A percentile compares a stretch with the other conserved stretches of the same genome.
phyloP scores from a whole-genome alignment of 2,329 filamentous ascomycete genomes.

The Pezicula rhizophila region DNA sequence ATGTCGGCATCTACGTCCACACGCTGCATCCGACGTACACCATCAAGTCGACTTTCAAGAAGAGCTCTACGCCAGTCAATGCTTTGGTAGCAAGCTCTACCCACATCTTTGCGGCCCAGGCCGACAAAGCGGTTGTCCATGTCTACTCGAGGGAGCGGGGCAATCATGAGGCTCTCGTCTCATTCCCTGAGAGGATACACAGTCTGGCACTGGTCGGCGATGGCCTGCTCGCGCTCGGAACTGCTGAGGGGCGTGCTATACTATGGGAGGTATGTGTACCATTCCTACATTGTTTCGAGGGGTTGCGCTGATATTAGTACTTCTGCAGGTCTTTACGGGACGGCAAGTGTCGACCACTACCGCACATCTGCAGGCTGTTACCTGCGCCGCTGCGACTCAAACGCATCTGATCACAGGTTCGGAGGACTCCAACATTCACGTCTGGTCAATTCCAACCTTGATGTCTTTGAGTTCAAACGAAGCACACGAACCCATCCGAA shows the following conservation, averaged over 20 bases:
- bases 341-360: constrained; percentile 69
- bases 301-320: constrained; percentile 10
- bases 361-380: constrained; percentile 75
- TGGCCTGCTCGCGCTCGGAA: constrained; percentile 69
- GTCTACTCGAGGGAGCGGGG: constrained; percentile 81
- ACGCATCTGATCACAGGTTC: constrained; percentile 73
- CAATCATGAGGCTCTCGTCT: constrained; percentile 81
- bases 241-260: constrained; percentile 77
- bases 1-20: constrained; percentile 83
- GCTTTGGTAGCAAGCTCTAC: constrained; percentile 73
- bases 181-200: constrained; percentile 81
- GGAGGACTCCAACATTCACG: constrained; percentile 81
- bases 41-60: constrained; percentile 81
- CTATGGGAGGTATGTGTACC: constrained; percentile 77
- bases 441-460: constrained; percentile 78
- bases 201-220: constrained; percentile 68
- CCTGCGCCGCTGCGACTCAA: constrained; percentile 65
- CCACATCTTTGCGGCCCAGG: constrained; percentile 87
- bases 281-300: constrained; percentile 3
- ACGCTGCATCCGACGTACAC: constrained; percentile 71
- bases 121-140: constrained; percentile 86
- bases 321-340: constrained; percentile 61
- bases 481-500: constrained; percentile 65
- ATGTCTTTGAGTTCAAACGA: constrained; percentile 52
- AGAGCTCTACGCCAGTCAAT: constrained; percentile 75